Percentiles rank a stretch among this genome's conserved stretches.
Conservation (phyloP, 2,329 filamentous ascomycete genomes). For the Cryphonectria naterciae region DNA sequence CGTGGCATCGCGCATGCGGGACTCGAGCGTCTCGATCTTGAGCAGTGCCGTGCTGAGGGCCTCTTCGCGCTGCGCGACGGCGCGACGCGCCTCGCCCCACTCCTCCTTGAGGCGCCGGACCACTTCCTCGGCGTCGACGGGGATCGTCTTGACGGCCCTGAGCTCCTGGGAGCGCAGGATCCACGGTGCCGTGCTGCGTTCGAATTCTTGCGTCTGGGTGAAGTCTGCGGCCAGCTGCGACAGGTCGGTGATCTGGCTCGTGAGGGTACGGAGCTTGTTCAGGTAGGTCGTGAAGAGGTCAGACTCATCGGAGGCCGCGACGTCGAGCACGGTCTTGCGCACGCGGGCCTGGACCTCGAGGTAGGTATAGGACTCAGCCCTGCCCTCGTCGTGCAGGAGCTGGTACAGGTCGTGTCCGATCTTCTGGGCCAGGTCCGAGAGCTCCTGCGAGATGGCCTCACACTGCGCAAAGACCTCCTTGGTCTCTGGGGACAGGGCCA, state of each 20-base stretch:
- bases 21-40: conserved; percentile 90
- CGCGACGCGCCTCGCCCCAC: conserved; percentile 74
- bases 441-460: conserved; percentile 64
- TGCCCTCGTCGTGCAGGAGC: conserved; percentile 73
- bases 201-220: conserved; percentile 77
- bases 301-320: conserved; percentile 62
- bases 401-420: conserved; percentile 69
- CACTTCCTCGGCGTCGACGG: conserved; percentile 84
- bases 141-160: conserved; percentile 77
- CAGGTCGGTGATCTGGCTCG: conserved; percentile 69
- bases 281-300: conserved; percentile 73
- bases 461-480: conserved; percentile 71
- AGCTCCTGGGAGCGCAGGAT: conserved; percentile 79
- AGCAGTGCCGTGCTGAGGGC: conserved; percentile 85
- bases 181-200: conserved; percentile 79
- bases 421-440: conserved; percentile 68
- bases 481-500: conserved; percentile 73
- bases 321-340: conserved; percentile 54
- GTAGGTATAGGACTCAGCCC: conserved; percentile 68
- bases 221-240: conserved; percentile 71
- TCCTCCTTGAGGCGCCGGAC: conserved; percentile 79
- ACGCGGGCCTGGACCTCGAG: conserved; percentile 69
- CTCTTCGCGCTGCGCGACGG: conserved; percentile 75
- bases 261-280: conserved; percentile 67
- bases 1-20: conserved; percentile 80